Conservation (phyloP, 345 rosid genomes). For the Chamaenerion angustifolium region DNA sequence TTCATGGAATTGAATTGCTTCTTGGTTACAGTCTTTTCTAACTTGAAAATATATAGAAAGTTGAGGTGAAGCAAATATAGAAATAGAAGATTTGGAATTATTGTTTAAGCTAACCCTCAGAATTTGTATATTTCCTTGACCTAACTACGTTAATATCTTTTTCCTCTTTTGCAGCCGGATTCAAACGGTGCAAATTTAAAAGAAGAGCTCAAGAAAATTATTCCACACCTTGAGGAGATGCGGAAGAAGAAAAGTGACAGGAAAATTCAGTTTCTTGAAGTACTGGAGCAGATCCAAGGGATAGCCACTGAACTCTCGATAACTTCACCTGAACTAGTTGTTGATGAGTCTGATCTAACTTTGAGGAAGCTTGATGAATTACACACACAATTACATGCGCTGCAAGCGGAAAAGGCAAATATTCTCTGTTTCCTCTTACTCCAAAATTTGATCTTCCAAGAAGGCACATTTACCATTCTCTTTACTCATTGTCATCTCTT, state of each 20-base stretch:
- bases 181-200: constrained; percentile 69
- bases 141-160: too few relatives aligned
- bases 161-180: constrained; percentile 38
- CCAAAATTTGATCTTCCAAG: not conserved
- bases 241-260: constrained; percentile 59
- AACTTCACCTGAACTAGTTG: constrained; percentile 13
- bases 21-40: too few relatives aligned
- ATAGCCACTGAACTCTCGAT: constrained; percentile 53
- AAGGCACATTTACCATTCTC: too few relatives aligned
- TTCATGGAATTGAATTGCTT: too few relatives aligned
- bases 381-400: constrained; percentile 41
- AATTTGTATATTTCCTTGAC: too few relatives aligned
- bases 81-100: too few relatives aligned
- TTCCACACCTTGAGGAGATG: constrained; percentile 91
- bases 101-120: too few relatives aligned
- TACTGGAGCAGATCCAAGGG: constrained; percentile 34
- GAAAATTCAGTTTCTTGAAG: constrained; percentile 63
- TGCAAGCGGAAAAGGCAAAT: constrained; percentile 66
- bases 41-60: too few relatives aligned
- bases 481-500: not conserved
- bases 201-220: constrained; percentile 56
- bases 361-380: constrained; percentile 67
- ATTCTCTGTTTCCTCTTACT: constrained; percentile 1
- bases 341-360: constrained; percentile 71
- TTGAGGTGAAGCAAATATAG: too few relatives aligned